Base-by-base conservation (phyloP, 2,329 filamentous ascomycete genomes). In the Fusarium odoratissimum region DNA sequence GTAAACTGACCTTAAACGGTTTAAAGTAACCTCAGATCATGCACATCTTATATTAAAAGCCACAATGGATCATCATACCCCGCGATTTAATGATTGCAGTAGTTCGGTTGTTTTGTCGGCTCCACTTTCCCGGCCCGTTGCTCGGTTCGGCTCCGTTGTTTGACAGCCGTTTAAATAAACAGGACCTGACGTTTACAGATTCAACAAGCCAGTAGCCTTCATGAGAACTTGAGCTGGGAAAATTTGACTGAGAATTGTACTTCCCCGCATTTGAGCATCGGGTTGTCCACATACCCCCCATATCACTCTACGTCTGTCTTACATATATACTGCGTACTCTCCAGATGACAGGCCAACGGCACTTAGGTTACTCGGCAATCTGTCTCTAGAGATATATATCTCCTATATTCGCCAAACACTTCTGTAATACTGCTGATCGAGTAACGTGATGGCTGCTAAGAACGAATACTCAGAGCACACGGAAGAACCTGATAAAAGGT, bases 171-270 rank as follows among this genome's bases (percentile, higher is more conserved):
- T 30, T n/a, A 17, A n/a, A 16, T 16, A 6, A 30, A 7, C 9
- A 11, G 9, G 17, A 5, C 6, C 14, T 11, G 40, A 7, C 16
- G 6, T 14, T 46, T 30, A 6, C 25, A 3, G 8, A n/a, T 30
- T 12, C 0, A 8, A 8, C 6, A 16, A 16, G 3, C 11, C 3
- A 5, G 5, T 2, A 1, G 3, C 9, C 9, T 16, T 30, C 0
- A 5, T 17, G 9, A 16, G 6, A 16, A 6, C 9, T 1, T 6
- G 13, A 1, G 3, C 17, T 17, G 8, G 10, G 16, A 3, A 35
- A 17, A 35, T 8, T 16, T 4, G 31, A 14, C 2, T 31, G 31
- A 31, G 13, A 31, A 6, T 8, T 7, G 21, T 1, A 8, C 46
- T 49, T 33, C 46, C 30, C 30, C 46, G 16, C 46, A 23, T 19